Evolutionary conservation across 495 filamentous ascomycete species (phyloP).

Genomic region (Xylaria palmicola): DNA sequence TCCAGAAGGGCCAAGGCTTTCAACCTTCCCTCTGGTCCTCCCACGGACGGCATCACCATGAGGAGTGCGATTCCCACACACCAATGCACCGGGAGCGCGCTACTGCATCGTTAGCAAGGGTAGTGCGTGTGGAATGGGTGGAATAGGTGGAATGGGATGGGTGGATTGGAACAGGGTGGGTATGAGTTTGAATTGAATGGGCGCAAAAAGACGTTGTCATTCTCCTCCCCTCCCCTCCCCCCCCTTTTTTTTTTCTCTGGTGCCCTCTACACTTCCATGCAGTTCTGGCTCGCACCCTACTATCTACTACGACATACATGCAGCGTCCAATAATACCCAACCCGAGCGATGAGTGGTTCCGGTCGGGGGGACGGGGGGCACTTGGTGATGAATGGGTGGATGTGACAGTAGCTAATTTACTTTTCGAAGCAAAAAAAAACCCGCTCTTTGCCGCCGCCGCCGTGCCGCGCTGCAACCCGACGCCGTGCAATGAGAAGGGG

Average conservation of each 20-base stretch:
- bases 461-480: conserved; percentile 10
- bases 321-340: neutral
- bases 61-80: conserved; percentile 25
- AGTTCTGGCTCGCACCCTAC: neutral
- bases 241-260: neutral
- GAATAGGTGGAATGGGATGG: neutral
- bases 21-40: neutral
- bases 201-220: neutral
- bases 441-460: neutral
- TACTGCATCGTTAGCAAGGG: conserved; percentile 10
- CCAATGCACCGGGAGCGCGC: conserved; percentile 30
- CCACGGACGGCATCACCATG: conserved; percentile 5
- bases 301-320: no score
- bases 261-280: conserved; percentile 6
- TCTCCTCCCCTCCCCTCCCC: no score
- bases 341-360: no score
- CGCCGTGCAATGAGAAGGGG: conserved; percentile 14
- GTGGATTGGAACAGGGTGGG: no score
- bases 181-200: neutral
- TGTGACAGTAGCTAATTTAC: neutral
- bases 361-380: neutral
- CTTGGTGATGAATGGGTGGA: neutral
- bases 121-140: neutral
- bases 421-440: no score
- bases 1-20: conserved; percentile 8